These are phyloP conservation scores for Boeremia exigua DNA, from an alignment of 2,329 filamentous ascomycete genomes.

Conservation along the genomic window DNA sequence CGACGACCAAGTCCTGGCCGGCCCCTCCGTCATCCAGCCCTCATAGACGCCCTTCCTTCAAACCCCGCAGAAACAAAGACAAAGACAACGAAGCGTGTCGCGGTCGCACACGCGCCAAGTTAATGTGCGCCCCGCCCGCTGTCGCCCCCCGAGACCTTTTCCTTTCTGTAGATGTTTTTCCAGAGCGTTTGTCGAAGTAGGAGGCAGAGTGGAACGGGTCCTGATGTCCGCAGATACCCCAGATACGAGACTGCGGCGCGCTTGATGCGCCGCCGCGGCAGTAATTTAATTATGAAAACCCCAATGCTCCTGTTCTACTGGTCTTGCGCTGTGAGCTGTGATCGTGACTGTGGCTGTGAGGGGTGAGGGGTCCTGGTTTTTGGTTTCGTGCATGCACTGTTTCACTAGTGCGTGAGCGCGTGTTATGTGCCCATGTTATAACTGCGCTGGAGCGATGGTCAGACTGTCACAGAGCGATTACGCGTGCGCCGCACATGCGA, in stretches of 20 bases:
- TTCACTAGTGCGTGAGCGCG: background rate
- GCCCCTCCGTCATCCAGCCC: constrained; percentile 48
- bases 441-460: background rate
- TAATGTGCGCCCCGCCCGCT: background rate
- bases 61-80: background rate
- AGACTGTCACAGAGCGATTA: background rate
- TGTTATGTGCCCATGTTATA: background rate
- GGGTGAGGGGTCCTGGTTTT: background rate
- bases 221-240: constrained; percentile 15
- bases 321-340: background rate
- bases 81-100: background rate
- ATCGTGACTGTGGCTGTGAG: background rate
- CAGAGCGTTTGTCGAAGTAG: constrained; percentile 2
- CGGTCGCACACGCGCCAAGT: background rate
- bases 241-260: background rate
- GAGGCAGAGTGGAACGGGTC: background rate
- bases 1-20: constrained; percentile 66
- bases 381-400: background rate
- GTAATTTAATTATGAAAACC: constrained; percentile 15
- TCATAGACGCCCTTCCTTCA: constrained; percentile 31
- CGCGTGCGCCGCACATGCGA: background rate
- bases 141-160: background rate
- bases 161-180: constrained; percentile 24
- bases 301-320: too few species aligned
- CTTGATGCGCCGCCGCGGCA: constrained; percentile 1